A percentile compares a stretch with the other conserved stretches of the same genome.
Conservation (phyloP, 208 protist species). For the Acanthamoeba castellanii region DNA sequence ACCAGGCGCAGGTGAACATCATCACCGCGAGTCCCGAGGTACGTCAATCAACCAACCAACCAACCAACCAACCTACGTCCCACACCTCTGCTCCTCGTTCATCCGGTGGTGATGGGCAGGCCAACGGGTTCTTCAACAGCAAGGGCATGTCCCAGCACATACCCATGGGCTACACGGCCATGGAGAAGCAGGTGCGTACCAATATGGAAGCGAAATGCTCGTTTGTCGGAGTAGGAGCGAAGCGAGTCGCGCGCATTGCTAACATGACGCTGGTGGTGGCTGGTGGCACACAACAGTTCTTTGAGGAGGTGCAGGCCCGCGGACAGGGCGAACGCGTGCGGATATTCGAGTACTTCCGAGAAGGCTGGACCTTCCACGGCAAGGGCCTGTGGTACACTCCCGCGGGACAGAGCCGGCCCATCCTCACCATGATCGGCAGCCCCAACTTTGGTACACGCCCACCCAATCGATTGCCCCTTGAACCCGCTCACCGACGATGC, state of each 20-base stretch:
- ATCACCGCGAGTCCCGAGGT: constrained; percentile 74
- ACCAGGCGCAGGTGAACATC: constrained; percentile 74
- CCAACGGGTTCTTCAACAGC: constrained; percentile 84
- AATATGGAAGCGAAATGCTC: too few species aligned
- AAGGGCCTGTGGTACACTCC: constrained; percentile 84
- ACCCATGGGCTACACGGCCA: constrained; percentile 77
- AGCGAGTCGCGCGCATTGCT: too few species aligned
- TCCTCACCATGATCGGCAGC: constrained; percentile 81
- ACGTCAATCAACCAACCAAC: not conserved
- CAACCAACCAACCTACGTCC: too few species aligned
- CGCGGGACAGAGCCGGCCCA: not conserved
- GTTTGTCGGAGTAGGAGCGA: too few species aligned
- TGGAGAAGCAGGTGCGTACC: constrained; percentile 60
- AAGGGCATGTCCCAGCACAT: constrained; percentile 75
- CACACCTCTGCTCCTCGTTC: too few species aligned
- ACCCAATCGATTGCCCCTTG: not conserved
- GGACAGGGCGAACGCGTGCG: constrained; percentile 48
- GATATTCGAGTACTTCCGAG: constrained; percentile 79
- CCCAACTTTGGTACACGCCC: constrained; percentile 81
- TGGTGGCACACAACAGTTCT: constrained; percentile 3
- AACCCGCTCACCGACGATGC: too few species aligned
- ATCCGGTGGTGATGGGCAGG: constrained; percentile 26
- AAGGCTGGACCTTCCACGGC: constrained; percentile 84
- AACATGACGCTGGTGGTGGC: too few species aligned
- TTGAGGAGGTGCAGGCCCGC: not conserved